Evolutionary conservation across 1,284 basidiomycete genomes (phyloP).

Genomic region (Ceratobasidium theobromae): DNA sequence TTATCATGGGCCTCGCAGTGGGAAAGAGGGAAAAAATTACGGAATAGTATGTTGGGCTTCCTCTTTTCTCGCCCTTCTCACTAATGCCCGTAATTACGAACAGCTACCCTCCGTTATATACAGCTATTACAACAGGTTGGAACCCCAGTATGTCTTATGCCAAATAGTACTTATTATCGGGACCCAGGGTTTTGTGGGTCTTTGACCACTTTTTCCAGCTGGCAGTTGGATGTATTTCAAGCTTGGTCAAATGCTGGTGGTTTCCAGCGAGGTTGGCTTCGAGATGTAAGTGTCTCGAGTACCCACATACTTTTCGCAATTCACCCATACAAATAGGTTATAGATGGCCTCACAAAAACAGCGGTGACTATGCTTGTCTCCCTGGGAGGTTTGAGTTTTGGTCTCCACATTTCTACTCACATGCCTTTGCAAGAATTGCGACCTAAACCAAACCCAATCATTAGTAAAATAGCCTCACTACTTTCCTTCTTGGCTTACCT

Average conservation of each 20-base stretch:
- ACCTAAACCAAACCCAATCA: conserved; percentile 35
- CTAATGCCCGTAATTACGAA: background rate
- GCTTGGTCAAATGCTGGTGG: conserved; percentile 77
- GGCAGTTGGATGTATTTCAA: conserved; percentile 87
- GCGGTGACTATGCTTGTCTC: conserved; percentile 76
- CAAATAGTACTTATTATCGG: background rate
- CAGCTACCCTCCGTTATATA: conserved; percentile 87
- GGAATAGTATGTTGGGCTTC: conserved; percentile 64
- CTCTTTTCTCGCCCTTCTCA: background rate
- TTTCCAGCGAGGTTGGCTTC: conserved; percentile 65
- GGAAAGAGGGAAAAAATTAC: conserved; percentile 69
- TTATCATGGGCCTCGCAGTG: conserved; percentile 84
- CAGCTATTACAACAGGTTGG: conserved; percentile 82
- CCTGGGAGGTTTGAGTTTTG: conserved; percentile 63
- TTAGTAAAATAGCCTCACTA: conserved; percentile 42
- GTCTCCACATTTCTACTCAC: conserved; percentile 53
- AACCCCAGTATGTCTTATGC: background rate
- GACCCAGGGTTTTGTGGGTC: conserved; percentile 87
- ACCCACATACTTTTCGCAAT: background rate
- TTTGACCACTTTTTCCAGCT: conserved; percentile 93
- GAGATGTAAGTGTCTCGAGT: conserved; percentile 60
- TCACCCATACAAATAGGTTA: conserved; percentile 54
- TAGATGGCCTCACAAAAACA: conserved; percentile 84
- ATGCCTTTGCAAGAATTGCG: conserved; percentile 38
- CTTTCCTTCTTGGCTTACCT: conserved; percentile 46